Evolutionary conservation across 495 filamentous ascomycete species (phyloP), one percentile per base, ranked within the genome.

Genomic region (Rostrohypoxylon terebratum): DNA sequence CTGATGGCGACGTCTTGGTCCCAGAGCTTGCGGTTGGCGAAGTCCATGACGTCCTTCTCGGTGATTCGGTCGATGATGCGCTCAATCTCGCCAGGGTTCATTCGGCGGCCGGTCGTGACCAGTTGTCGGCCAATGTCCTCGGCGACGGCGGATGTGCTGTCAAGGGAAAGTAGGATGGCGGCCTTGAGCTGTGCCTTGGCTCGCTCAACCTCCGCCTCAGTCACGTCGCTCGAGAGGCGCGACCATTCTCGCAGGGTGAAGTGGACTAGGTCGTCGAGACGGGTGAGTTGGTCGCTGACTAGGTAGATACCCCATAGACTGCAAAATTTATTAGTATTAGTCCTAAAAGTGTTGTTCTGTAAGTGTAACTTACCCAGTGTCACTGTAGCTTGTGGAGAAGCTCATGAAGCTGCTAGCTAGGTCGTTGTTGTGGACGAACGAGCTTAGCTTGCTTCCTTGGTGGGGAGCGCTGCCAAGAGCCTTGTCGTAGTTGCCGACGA

Each of bases 231-330:
- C 59, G 92, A 93, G 55, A 99, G 89, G 54, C 96, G 93, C 63
- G 93, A 91, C 96, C 96, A 99, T 86, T 99, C 96, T 66, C 96
- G 94, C 80, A 98, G 93, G 40, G 96, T 90, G 84, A 98, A 99
- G 89, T 98, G 96, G 77, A 97, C 89, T 38, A 98, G 90, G 81
- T 99, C 96, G 77, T 99, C 96, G 75, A 98, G 86, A 44, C 87
- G 84, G 74, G 90, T 92, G 69, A 95, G 82, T 80, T 94, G 91
- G 82, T 97, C 94, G 75, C 92, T 94, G 72, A 97, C 93, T 60
- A 99, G 86, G 88, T 99, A 99, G 87, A 98, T 98, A 83, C 96
- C 96, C 96, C 96, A 99, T 75, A 99, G 90, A 84, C 96, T 97
- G 78, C 13, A 79, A 13, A 55, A 1, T 50, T 45, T 2, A 38